Base-by-base conservation (phyloP, 2,329 filamentous ascomycete genomes). In the Hypoxylon sp. region DNA sequence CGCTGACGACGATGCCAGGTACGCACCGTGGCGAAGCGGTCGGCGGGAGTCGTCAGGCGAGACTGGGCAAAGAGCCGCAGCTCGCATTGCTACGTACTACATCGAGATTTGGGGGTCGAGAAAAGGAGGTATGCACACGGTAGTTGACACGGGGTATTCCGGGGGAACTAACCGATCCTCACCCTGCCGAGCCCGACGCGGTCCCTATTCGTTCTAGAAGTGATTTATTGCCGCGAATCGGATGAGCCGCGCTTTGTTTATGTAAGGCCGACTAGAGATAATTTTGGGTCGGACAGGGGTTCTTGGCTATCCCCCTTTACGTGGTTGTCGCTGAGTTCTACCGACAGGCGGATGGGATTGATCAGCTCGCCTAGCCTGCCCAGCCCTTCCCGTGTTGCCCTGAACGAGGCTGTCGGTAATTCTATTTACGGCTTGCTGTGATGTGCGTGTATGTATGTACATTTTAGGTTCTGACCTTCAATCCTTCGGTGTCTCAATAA, bases 181-280 rank as follows among this genome's bases (percentile, higher is more conserved):
- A 14, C 65, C 63, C 59, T 70, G 68, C 68, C 68, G 68, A 70
- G 65, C 61, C 68, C 68, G 68, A 68, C 55, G 59, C 68, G 67
- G 67, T n/a, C 68, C 64, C 3, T 11, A 19, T 65, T 61, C 51
- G 32, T 49, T 53, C 50, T 60, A 25, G 23, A 23, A 23, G 10
- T n/a, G 48, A 52, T 30, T 21, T 19, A 11, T 14, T 13, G 46
- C 36, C 23, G 55, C 68, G 59, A 70, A 68, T 70, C 61, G 67
- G 67, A 70, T 65, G 53, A 50, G 49, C 64, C 67, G 67, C 60
- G 30, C 46, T 36, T 63, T 34, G 36, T 60, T 63, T 70, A 60
- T 49, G 43, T 63, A 63, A 68, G 57, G 49, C 58, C 60, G 67
- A 49, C 64, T 57, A 60, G 60, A 62, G 59, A 59, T 60, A 67